phyloP scores from a whole-genome alignment of 257 asterid genomes.

The Salvia hispanica region DNA sequence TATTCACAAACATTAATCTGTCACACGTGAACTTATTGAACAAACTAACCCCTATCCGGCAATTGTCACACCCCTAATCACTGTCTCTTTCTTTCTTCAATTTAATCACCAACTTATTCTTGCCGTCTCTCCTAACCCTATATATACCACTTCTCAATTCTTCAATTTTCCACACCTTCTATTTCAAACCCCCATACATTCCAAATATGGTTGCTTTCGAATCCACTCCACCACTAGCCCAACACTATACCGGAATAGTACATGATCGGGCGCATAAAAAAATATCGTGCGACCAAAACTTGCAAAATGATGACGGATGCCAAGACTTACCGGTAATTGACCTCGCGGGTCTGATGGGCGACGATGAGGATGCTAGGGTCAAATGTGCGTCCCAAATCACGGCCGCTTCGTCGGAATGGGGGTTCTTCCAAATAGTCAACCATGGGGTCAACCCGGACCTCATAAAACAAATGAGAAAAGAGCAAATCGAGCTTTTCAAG shows the following conservation, averaged over 20 bases:
- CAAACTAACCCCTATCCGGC: slow-evolving; percentile 30
- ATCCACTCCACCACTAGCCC: slow-evolving; percentile 38
- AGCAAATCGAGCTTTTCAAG: slow-evolving; percentile 51
- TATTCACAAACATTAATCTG: slow-evolving; percentile 12
- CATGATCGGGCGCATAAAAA: neutral
- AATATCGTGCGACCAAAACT: neutral
- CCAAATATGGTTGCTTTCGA: slow-evolving; percentile 31
- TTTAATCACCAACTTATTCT: too few relatives aligned
- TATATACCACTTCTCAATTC: slow-evolving; percentile 28
- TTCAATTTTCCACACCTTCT: neutral
- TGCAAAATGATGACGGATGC: neutral
- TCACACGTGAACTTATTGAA: slow-evolving; percentile 37
- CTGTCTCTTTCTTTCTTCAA: slow-evolving; percentile 20
- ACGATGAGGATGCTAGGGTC: slow-evolving; percentile 27
- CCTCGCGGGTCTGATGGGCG: slow-evolving; percentile 34
- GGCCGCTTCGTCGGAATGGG: slow-evolving; percentile 71
- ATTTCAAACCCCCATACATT: neutral
- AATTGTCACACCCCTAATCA: slow-evolving; percentile 38
- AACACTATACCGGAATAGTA: slow-evolving; percentile 20
- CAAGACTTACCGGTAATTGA: slow-evolving; percentile 52
- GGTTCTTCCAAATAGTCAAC: slow-evolving; percentile 67
- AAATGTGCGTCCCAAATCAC: slow-evolving; percentile 41
- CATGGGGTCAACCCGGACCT: slow-evolving; percentile 56
- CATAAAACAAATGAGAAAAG: slow-evolving; percentile 45
- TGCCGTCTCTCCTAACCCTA: slow-evolving; percentile 39